A percentile compares a stretch with the other conserved stretches of the same genome.
Conservation (phyloP, 345 rosid species). For the Eutrema yunnanense region DNA sequence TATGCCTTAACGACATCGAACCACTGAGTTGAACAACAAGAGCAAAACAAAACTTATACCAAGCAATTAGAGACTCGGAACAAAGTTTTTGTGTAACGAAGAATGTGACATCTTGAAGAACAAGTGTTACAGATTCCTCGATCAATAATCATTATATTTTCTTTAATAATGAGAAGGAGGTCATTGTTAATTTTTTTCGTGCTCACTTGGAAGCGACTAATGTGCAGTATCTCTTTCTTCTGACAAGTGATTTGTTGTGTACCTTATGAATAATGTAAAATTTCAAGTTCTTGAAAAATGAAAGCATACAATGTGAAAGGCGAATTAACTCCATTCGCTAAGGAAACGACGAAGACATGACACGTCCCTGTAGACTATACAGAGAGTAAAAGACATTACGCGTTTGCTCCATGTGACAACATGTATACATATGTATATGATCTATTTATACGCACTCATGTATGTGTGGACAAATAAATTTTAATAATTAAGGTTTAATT, state of each 20-base stretch:
- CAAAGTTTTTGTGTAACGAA: not conserved
- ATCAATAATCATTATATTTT: not conserved
- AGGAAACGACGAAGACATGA: constrained; percentile 17
- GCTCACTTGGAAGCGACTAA: constrained; percentile 5
- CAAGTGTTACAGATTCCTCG: not conserved
- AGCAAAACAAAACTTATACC: not conserved
- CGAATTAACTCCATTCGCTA: not conserved
- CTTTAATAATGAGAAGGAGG: not conserved
- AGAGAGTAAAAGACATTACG: constrained; percentile 17
- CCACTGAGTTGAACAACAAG: not conserved
- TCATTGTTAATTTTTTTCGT: constrained; percentile 6
- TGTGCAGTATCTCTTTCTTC: not conserved
- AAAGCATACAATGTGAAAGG: constrained; percentile 22
- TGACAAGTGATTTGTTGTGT: not conserved
- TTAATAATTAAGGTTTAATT: not conserved
- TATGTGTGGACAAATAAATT: not conserved
- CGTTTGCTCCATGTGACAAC: constrained; percentile 29
- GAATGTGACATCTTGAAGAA: not conserved
- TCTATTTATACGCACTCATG: constrained; percentile 18
- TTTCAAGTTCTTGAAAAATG: not conserved
- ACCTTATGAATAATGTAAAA: not conserved
- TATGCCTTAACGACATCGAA: not conserved
- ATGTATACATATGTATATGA: not conserved
- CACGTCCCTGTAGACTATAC: constrained; percentile 17
- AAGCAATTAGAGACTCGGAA: not conserved